Evolutionary conservation across 495 filamentous ascomycete species (phyloP).

Genomic region (Beverwykella pulmonaria): DNA sequence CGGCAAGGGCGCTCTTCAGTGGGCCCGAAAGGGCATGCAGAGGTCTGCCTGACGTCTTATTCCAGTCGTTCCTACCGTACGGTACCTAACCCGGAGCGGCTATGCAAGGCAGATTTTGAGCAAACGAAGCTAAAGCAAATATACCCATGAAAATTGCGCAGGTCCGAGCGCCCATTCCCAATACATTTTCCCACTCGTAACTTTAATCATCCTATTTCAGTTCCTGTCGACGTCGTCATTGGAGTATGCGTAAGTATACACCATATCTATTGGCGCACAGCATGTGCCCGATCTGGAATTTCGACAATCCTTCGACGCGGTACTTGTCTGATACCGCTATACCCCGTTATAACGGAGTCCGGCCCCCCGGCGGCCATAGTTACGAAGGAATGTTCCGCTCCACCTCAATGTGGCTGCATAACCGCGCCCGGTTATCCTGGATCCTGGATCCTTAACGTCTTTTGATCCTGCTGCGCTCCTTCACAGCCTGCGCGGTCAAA

Average conservation of each 20-base stretch:
- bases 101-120: constrained; percentile 22
- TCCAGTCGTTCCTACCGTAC: background rate
- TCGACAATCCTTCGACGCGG: background rate
- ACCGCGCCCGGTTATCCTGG: background rate
- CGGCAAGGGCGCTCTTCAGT: background rate
- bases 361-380: background rate
- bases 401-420: background rate
- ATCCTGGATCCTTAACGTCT: background rate
- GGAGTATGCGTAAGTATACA: background rate
- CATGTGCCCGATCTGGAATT: background rate
- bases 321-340: background rate
- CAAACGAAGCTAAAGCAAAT: constrained; percentile 1
- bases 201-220: background rate
- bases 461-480: constrained; percentile 5
- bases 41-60: background rate
- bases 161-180: background rate
- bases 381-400: background rate
- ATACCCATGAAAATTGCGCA: background rate
- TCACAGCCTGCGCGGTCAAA: background rate
- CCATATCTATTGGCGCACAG: too few relatives aligned
- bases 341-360: background rate
- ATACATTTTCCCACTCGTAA: background rate
- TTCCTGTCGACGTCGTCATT: background rate
- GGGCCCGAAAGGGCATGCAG: background rate
- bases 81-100: background rate